These are phyloP conservation scores for Coleophoma eucalyptorum DNA, from an alignment of 2,329 filamentous ascomycete species.

Conservation along the genomic window DNA sequence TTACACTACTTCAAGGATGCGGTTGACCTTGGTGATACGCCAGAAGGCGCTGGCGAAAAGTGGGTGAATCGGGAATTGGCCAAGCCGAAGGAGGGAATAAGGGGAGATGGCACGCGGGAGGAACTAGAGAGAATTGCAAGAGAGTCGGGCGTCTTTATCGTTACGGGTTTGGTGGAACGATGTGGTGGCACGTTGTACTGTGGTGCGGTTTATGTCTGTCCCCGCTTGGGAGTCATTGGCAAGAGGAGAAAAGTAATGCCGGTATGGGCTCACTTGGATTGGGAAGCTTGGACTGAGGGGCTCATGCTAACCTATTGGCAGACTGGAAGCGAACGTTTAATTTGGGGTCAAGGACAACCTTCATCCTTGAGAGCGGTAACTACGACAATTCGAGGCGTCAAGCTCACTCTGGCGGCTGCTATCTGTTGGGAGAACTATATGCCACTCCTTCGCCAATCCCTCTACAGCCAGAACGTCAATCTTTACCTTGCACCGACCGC, in stretches of 20 bases:
- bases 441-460: conserved; percentile 77
- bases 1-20: conserved; percentile 74
- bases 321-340: conserved; percentile 76
- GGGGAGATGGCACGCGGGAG: conserved; percentile 77
- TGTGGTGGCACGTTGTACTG: conserved; percentile 84
- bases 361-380: conserved; percentile 75
- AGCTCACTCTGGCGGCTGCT: conserved; percentile 76
- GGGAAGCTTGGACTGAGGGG: no score
- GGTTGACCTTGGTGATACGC: conserved; percentile 81
- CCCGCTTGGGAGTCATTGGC: conserved; percentile 66
- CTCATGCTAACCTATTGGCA: conserved; percentile 3
- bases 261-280: conserved; percentile 38
- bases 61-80: conserved; percentile 64
- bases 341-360: conserved; percentile 85
- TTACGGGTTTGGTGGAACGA: conserved; percentile 76
- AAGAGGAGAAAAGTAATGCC: conserved; percentile 94
- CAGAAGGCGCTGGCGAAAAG: conserved; percentile 60
- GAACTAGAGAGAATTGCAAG: conserved; percentile 71
- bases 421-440: conserved; percentile 99
- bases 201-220: conserved; percentile 77
- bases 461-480: conserved; percentile 90
- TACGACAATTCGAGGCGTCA: conserved; percentile 74
- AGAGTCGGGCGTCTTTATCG: conserved; percentile 77
- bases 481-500: conserved; percentile 89
- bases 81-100: conserved; percentile 34